Base-by-base conservation (phyloP, 306 rosid genomes). In the Vicia faba region DNA sequence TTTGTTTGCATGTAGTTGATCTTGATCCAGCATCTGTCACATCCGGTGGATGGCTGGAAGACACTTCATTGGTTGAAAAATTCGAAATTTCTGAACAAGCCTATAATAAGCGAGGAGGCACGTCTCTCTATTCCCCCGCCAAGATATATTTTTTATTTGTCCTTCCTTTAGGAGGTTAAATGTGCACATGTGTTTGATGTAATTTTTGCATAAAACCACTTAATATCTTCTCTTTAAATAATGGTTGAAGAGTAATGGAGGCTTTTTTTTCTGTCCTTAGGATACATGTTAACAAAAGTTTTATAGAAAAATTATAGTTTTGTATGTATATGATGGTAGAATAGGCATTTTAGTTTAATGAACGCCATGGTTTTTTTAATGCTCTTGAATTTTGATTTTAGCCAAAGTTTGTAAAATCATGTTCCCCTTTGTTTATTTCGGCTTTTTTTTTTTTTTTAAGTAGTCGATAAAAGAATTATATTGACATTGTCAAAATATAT, bases 11-110 rank as follows among this genome's bases (percentile, higher is more conserved):
- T 61, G 74, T 89, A 68, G 57, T 88, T 66, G 98, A 93, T 80
- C 83, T 86, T 72, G 96, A 93, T 62, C 96, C 98, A 19, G 67
- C 95, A 7, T 93, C 98, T 49, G 83, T 93, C 55, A 86, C 97
- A 4, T 84, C 97, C 14, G 97, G 98, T 61, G 97, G 98, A 53
- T 93, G 98, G 98, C 80, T 89, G 28, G 98, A 93, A 84, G 95
- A 93, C 78, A 93, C 95, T 63, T 89, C 98, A 4, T 69, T 90
- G 71, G 98, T 93, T 10, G 95, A 93, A 74, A 89, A 92, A 75
- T 92, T 80, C 64, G 59, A 80, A 23, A 89, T 92, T 69, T 89
- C 98, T 1, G 93, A 92, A 56, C 97, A 89, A 83, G 95, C 87
- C 45, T 93, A 86, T 69, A 77, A 71, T 38, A 88, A 89, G 73